phyloP scores from a whole-genome alignment of 2,329 filamentous ascomycete genomes.

The Niveomyces coronatus region DNA sequence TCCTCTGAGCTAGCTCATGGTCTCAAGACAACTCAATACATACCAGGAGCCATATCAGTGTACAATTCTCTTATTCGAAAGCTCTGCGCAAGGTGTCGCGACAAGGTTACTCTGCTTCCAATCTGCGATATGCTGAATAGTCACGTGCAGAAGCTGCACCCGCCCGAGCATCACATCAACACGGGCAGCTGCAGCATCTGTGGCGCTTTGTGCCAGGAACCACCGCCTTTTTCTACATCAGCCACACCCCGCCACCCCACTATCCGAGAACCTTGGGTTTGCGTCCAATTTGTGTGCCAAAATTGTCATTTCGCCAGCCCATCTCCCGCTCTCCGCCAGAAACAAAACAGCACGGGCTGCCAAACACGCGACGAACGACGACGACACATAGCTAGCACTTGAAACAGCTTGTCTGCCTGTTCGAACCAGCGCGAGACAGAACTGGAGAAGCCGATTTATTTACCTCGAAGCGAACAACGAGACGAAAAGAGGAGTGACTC shows the following conservation, averaged over 20 bases:
- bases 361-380: conserved; percentile 4
- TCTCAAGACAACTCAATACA: too few relatives aligned
- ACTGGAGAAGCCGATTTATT: background rate
- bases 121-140: conserved; percentile 13
- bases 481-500: conserved; percentile 8
- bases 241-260: conserved; percentile 32
- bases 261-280: conserved; percentile 20
- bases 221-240: conserved; percentile 19
- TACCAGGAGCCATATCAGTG: conserved; percentile 32
- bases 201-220: conserved; percentile 20
- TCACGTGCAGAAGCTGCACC: conserved; percentile 23
- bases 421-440: conserved; percentile 10
- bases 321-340: too few relatives aligned
- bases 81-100: conserved; percentile 1
- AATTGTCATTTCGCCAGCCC: conserved; percentile 25
- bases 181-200: background rate
- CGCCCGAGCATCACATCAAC: conserved; percentile 1
- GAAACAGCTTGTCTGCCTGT: background rate
- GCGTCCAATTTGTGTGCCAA: conserved; percentile 29
- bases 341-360: conserved; percentile 2
- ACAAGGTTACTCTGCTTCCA: background rate
- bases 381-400: background rate
- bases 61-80: conserved; percentile 13
- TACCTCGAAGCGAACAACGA: conserved; percentile 1
- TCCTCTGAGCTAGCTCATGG: too few relatives aligned